These are phyloP conservation scores for Kodamaea laetipori DNA, from an alignment of 805 yeast genomes.

Conservation along the genomic window DNA sequence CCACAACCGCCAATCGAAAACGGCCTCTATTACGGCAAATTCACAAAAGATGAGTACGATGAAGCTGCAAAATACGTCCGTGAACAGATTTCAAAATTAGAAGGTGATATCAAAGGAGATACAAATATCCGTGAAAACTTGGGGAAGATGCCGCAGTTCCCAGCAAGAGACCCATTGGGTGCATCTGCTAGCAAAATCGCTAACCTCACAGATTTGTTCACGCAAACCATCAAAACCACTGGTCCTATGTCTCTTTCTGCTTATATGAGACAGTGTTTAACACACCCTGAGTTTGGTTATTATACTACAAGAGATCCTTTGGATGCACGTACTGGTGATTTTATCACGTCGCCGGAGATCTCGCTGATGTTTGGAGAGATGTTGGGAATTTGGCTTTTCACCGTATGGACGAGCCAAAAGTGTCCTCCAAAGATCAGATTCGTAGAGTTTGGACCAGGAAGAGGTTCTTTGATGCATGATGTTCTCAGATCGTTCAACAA, in stretches of 20 bases:
- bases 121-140: slow-evolving; percentile 38
- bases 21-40: slow-evolving; percentile 17
- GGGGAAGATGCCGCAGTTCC: slow-evolving; percentile 40
- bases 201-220: slow-evolving; percentile 40
- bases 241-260: slow-evolving; percentile 77
- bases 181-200: slow-evolving; percentile 20
- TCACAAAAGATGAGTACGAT: slow-evolving; percentile 41
- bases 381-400: slow-evolving; percentile 71
- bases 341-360: slow-evolving; percentile 83
- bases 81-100: slow-evolving; percentile 34
- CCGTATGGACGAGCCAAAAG: slow-evolving; percentile 59
- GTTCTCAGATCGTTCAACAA: slow-evolving; percentile 50
- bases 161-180: slow-evolving; percentile 21
- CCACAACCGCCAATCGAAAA: slow-evolving; percentile 7
- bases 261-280: slow-evolving; percentile 79
- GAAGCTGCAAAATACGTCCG: slow-evolving; percentile 37
- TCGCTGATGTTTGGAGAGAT: slow-evolving; percentile 86
- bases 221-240: slow-evolving; percentile 58
- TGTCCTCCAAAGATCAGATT: slow-evolving; percentile 51
- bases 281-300: slow-evolving; percentile 77
- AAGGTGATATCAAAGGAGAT: slow-evolving; percentile 40
- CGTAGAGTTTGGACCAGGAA: slow-evolving; percentile 84
- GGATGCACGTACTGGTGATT: slow-evolving; percentile 64
- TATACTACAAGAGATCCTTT: slow-evolving; percentile 78
- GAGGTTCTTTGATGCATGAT: slow-evolving; percentile 77